Evolutionary conservation across 1,139 yeast species (phyloP).

Genomic region (Geotrichum fermentans): DNA sequence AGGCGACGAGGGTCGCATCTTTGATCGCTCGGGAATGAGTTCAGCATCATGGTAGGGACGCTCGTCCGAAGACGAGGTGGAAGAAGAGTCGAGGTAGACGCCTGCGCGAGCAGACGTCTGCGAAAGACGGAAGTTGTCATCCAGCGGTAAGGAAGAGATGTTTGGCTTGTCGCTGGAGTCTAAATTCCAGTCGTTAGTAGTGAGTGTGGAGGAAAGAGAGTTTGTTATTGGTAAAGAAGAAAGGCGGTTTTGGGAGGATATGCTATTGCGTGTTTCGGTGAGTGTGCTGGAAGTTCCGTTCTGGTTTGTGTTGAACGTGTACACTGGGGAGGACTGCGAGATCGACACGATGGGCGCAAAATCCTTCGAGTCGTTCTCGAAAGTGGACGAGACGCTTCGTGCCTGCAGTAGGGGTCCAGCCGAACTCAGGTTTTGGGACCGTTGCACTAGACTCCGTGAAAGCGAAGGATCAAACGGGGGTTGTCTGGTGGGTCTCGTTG

Average conservation of each 20-base stretch:
- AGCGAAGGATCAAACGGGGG: slow-evolving; percentile 17
- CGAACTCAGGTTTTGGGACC: background rate
- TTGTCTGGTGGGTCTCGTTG: slow-evolving; percentile 10
- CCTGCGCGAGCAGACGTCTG: slow-evolving; percentile 21
- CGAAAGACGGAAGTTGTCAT: slow-evolving; percentile 4
- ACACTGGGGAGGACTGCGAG: slow-evolving; percentile 17
- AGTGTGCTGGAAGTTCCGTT: slow-evolving; percentile 14
- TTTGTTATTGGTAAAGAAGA: slow-evolving; percentile 4
- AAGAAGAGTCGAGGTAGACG: slow-evolving; percentile 15
- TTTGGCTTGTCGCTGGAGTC: slow-evolving; percentile 1
- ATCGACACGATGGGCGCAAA: slow-evolving; percentile 16
- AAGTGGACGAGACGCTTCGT: background rate
- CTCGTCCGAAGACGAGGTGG: slow-evolving; percentile 12
- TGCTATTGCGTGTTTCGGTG: slow-evolving; percentile 12
- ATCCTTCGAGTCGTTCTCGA: background rate
- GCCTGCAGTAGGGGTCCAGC: background rate
- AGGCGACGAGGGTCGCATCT: slow-evolving; percentile 17
- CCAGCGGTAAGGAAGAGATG: too few species aligned
- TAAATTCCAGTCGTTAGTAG: slow-evolving; percentile 11
- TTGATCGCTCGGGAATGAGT: slow-evolving; percentile 18
- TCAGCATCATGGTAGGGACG: slow-evolving; percentile 1
- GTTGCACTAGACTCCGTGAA: background rate
- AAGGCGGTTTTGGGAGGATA: background rate
- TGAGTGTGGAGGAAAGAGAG: slow-evolving; percentile 7
- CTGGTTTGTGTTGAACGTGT: slow-evolving; percentile 1